Conservation (phyloP, 2,329 filamentous ascomycete genomes). For the Aspergillus novofumigatus region DNA sequence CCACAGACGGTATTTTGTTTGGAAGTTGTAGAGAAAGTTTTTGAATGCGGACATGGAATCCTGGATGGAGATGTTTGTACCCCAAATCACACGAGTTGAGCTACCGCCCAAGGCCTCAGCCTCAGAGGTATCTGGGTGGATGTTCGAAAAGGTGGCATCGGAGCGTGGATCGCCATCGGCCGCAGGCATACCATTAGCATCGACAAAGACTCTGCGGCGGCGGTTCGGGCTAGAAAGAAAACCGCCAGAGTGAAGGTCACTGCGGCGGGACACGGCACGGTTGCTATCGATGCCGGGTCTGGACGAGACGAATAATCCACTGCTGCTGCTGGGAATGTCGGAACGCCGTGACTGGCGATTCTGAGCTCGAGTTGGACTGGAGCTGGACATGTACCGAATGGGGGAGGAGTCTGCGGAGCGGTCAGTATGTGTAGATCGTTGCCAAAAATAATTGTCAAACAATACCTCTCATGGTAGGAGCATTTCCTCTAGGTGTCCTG, state of each 20-base stretch:
- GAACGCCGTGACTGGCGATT: conserved; percentile 57
- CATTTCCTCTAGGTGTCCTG: conserved; percentile 39
- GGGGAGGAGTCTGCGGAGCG: conserved; percentile 73
- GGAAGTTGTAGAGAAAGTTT: conserved; percentile 88
- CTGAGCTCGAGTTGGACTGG: conserved; percentile 67
- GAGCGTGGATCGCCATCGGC: conserved; percentile 48
- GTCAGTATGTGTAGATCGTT: neutral
- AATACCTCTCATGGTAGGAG: conserved; percentile 37
- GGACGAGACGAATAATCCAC: conserved; percentile 75
- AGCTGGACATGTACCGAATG: conserved; percentile 85
- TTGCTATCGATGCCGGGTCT: conserved; percentile 50
- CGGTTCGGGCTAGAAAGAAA: conserved; percentile 51
- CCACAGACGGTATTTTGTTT: conserved; percentile 90
- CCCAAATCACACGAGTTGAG: conserved; percentile 85
- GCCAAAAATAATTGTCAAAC: neutral
- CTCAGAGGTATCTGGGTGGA: conserved; percentile 83
- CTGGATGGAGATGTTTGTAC: conserved; percentile 90
- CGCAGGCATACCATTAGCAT: conserved; percentile 59
- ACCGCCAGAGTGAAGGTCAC: conserved; percentile 81
- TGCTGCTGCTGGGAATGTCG: conserved; percentile 76
- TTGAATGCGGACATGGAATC: conserved; percentile 86
- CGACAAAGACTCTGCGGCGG: conserved; percentile 59
- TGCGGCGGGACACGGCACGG: conserved; percentile 60
- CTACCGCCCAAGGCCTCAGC: conserved; percentile 80
- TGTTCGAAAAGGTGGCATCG: conserved; percentile 62